Base-by-base conservation (phyloP, 2,329 filamentous ascomycete species). In the Aspergillus fumigatiaffinis region DNA sequence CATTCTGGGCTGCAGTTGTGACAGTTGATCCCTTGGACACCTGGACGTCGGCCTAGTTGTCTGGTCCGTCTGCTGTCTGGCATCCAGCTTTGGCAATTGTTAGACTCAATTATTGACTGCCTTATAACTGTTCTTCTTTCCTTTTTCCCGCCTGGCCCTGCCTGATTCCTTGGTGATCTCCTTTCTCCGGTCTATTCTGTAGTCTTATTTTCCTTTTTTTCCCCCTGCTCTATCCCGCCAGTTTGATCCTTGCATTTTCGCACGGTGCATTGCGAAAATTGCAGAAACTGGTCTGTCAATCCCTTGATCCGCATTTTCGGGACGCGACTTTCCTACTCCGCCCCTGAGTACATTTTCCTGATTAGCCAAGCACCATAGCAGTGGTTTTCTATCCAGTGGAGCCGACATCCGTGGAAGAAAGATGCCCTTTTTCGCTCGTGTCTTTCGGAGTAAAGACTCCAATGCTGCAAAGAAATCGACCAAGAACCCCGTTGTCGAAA, bases 381-480 rank as follows among this genome's bases (percentile, higher is more conserved):
- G 8, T 20, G n/a, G 41, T 44, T 23, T 8, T 23, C 4, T 10
- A 44, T 44, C 58, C 56, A 49, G 51, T 51, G 57, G 54, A 55
- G 50, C 17, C 14, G 32, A 38, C 14, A 38, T 38, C 32, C 32
- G 32, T 38, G 14, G 52, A 52, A 53, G 55, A 53, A 71, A 60
- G 50, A 84, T 85, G 82, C 77, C 83, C 55, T 84, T 85, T 69
- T 83, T 86, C 69, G 82, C 82, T 57, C 81, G 79, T 60, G 79
- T 82, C 58, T 84, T 93, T 76, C 91, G 91, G 81, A 83, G 84
- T 78, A 92, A 88, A 78, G 90, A 94, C 78, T 82, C 82, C 71
- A 76, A 79, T 64, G 73, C 77, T 57, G 82, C 82, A 77, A 92
- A 92, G 77, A 84, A 77, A 66, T 66, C 81, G 63, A 76, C 79